A percentile compares a stretch with the other conserved stretches of the same genome.
Conservation (phyloP, 129 eudicot species). For the Centrapalus pauciflorus region DNA sequence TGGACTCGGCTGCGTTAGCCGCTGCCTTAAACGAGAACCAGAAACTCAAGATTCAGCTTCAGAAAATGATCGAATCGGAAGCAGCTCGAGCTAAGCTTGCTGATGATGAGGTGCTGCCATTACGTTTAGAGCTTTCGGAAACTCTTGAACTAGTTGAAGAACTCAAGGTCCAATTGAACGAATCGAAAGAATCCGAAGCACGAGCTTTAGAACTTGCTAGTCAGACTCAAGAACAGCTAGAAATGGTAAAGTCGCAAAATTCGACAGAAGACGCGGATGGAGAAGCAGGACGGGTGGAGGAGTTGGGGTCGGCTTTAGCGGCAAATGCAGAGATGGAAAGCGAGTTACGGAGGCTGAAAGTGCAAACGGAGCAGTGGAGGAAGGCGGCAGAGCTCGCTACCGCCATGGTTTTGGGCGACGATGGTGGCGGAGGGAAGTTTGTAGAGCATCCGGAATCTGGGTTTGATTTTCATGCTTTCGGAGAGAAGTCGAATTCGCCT, state of each 20-base stretch:
- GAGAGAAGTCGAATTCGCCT: constrained; percentile 50
- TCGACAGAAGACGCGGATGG: constrained; percentile 57
- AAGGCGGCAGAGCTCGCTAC: constrained; percentile 98
- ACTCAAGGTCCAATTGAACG: constrained; percentile 44
- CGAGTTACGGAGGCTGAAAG: constrained; percentile 71
- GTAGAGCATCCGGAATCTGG: constrained; percentile 49
- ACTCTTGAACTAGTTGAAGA: constrained; percentile 41
- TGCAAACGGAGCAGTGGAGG: constrained; percentile 92
- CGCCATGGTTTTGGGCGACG: constrained; percentile 56
- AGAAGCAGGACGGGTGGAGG: constrained; percentile 38
- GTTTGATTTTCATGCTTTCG: constrained; percentile 45
- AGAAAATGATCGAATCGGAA: constrained; percentile 50
- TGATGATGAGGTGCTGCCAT: constrained; percentile 45
- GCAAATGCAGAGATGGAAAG: constrained; percentile 64
- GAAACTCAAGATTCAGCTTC: constrained; percentile 60
- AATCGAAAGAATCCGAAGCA: constrained; percentile 59
- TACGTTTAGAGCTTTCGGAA: constrained; percentile 52
- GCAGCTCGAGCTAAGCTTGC: constrained; percentile 40
- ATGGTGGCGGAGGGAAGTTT: constrained; percentile 43
- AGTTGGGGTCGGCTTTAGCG: constrained; percentile 59
- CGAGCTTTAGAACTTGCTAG: constrained; percentile 39
- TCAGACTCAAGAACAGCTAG: constrained; percentile 41
- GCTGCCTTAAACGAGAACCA: constrained; percentile 66
- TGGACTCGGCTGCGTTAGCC: constrained; percentile 63
- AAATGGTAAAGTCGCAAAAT: constrained; percentile 25